Evolutionary conservation across 176 grass and related monocot species (phyloP).

Genomic region (Triticum urartu): DNA sequence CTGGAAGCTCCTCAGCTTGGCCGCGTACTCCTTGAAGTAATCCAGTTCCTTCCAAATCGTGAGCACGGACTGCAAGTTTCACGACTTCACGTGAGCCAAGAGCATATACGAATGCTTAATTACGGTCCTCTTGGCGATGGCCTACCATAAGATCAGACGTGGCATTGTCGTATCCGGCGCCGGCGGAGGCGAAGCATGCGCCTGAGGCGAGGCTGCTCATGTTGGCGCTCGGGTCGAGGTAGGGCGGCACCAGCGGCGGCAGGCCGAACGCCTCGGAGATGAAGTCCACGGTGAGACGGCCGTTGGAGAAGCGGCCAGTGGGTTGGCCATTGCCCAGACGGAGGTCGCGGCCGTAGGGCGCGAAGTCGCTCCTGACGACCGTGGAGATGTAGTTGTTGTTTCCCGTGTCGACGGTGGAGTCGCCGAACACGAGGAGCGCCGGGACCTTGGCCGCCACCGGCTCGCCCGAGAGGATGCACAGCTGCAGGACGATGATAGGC

Average conservation of each 20-base stretch:
- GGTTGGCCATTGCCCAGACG: background rate
- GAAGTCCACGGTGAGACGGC: constrained; percentile 69
- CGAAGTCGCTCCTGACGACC: constrained; percentile 65
- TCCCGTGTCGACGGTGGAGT: constrained; percentile 84
- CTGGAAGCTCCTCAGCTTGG: constrained; percentile 24
- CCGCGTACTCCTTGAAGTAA: constrained; percentile 65
- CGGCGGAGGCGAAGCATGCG: constrained; percentile 83
- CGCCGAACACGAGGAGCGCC: constrained; percentile 83
- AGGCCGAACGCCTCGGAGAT: constrained; percentile 80
- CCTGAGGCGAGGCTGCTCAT: constrained; percentile 51
- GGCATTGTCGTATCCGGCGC: constrained; percentile 73
- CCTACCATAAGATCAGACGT: constrained; percentile 73
- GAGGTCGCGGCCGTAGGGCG: constrained; percentile 82
- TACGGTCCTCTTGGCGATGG: background rate
- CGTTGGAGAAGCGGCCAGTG: constrained; percentile 80
- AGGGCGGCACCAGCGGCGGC: constrained; percentile 58
- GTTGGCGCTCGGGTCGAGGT: constrained; percentile 52
- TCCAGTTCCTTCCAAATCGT: constrained; percentile 50
- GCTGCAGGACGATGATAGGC: background rate
- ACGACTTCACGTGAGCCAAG: background rate
- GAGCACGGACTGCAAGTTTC: constrained; percentile 47
- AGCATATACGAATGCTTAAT: too few relatives aligned
- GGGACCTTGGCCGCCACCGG: constrained; percentile 32
- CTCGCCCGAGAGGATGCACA: constrained; percentile 17
- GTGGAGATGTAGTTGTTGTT: constrained; percentile 84